Evolutionary conservation across 306 rosid genomes (phyloP).

Genomic region (Echinosophora koreensis): DNA sequence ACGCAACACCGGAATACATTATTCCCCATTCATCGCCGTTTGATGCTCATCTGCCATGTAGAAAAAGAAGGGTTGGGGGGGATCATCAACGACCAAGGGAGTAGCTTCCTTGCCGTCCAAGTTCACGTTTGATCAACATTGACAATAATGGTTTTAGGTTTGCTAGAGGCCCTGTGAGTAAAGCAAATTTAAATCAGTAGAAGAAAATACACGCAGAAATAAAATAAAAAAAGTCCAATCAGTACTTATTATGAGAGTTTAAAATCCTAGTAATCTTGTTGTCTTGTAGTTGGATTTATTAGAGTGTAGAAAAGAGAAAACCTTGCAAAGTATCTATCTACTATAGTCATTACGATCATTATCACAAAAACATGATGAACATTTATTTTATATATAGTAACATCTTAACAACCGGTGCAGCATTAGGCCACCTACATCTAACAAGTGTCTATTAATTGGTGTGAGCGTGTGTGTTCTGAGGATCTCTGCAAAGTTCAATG

Average conservation of each 20-base stretch:
- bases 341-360: conserved; percentile 13
- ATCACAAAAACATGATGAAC: conserved; percentile 27
- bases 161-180: background rate
- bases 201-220: background rate
- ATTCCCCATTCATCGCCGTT: conserved; percentile 26
- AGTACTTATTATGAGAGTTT: conserved; percentile 2
- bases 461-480: background rate
- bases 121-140: conserved; percentile 39
- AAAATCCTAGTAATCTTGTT: conserved; percentile 9
- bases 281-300: conserved; percentile 45
- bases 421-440: background rate
- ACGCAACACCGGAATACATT: conserved; percentile 40
- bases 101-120: conserved; percentile 59
- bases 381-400: background rate
- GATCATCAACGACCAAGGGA: conserved; percentile 39
- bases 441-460: background rate
- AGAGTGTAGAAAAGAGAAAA: background rate
- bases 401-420: conserved; percentile 23
- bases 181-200: conserved; percentile 5
- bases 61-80: conserved; percentile 11
- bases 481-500: background rate
- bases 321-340: background rate
- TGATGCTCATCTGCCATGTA: conserved; percentile 45
- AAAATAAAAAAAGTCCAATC: too few species aligned
- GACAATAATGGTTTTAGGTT: conserved; percentile 32